A percentile compares a stretch with the other conserved stretches of the same genome.
Conservation (phyloP, 768 basidiomycete species). For the Candolleomyces efflorescens region DNA sequence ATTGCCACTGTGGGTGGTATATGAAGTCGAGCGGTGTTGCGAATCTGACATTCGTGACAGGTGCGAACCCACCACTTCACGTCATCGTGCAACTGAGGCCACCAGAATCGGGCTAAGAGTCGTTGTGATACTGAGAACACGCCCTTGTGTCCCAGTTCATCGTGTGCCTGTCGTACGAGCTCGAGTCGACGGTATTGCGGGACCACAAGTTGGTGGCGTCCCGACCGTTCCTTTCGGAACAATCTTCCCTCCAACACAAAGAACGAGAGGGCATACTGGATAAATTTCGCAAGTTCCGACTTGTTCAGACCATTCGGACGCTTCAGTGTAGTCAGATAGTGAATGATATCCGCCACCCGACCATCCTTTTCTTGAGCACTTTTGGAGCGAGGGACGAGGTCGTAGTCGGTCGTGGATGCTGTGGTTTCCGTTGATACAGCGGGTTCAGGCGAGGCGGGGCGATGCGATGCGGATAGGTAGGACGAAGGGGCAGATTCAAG, state of each 20-base stretch:
- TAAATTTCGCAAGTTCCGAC: not conserved
- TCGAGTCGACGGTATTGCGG: conserved; percentile 4
- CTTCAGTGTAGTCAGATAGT: too few relatives aligned
- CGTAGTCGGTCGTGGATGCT: too few relatives aligned
- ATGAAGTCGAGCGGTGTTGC: conserved; percentile 15
- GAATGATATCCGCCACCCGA: too few relatives aligned
- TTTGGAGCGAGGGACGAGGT: too few relatives aligned
- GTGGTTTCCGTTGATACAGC: too few relatives aligned
- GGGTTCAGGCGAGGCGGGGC: too few relatives aligned
- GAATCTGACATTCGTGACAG: conserved; percentile 27
- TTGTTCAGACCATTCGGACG: not conserved
- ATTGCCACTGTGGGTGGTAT: conserved; percentile 22
- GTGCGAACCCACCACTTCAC: conserved; percentile 26
- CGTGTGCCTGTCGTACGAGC: conserved; percentile 17
- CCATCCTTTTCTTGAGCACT: too few relatives aligned
- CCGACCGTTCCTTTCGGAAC: conserved; percentile 14
- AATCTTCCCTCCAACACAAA: conserved; percentile 12
- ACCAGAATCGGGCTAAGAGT: conserved; percentile 20
- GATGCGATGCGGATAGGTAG: too few relatives aligned
- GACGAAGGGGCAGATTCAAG: too few relatives aligned
- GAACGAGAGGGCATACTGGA: conserved; percentile 9
- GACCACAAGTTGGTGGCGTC: conserved; percentile 14
- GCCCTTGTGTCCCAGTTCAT: conserved; percentile 25
- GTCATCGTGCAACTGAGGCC: conserved; percentile 24
- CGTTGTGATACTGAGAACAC: conserved; percentile 15